phyloP scores from a whole-genome alignment of 305 asterid genomes.

The Caryopteris hybrid region DNA sequence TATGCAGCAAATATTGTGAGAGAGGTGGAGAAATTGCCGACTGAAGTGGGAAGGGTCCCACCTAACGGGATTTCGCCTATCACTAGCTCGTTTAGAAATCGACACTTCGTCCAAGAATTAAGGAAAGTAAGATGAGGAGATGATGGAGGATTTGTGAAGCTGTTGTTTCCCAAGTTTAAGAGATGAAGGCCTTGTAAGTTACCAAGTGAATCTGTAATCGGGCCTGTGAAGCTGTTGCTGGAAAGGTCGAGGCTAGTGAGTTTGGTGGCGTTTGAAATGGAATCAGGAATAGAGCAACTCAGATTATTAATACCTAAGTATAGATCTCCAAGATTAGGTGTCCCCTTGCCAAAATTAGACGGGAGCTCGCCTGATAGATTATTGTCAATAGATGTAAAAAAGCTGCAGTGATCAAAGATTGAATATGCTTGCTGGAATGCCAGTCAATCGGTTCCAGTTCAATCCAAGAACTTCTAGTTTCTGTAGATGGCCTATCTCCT shows the following conservation, averaged over 20 bases:
- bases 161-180: constrained; percentile 9
- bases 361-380: constrained; percentile 16
- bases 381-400: neutral
- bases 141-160: constrained; percentile 13
- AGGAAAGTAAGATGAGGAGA: constrained; percentile 21
- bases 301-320: constrained; percentile 17
- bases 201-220: constrained; percentile 32
- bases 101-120: constrained; percentile 31
- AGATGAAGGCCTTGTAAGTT: constrained; percentile 17
- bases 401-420: constrained; percentile 10
- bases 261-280: constrained; percentile 27
- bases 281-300: constrained; percentile 20
- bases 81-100: neutral
- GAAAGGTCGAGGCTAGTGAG: constrained; percentile 25
- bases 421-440: constrained; percentile 19
- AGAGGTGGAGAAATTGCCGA: constrained; percentile 29
- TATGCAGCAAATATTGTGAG: constrained; percentile 12
- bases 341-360: neutral
- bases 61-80: neutral
- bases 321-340: constrained; percentile 20
- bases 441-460: neutral
- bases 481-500: constrained; percentile 18
- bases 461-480: constrained; percentile 10
- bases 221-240: constrained; percentile 26
- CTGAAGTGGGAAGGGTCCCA: constrained; percentile 20